phyloP scores from a whole-genome alignment of 2,329 filamentous ascomycete species.

The Exophiala sp. region DNA sequence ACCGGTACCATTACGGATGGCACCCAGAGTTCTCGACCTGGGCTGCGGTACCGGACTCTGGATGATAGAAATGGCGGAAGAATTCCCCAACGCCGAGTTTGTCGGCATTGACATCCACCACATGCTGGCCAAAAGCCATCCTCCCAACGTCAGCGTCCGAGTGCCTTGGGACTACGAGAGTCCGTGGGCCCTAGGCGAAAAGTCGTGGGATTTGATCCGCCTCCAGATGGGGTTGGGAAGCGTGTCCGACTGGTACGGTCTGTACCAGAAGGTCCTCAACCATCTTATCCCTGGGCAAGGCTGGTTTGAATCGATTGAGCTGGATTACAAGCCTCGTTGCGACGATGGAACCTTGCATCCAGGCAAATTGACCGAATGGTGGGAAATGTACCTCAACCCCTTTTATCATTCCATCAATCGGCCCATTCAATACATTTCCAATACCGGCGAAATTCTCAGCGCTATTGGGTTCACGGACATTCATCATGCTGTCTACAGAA shows the following conservation, averaged over 20 bases:
- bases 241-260: conserved; percentile 65
- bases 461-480: conserved; percentile 75
- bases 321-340: conserved; percentile 71
- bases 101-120: conserved; percentile 56
- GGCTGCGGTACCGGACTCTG: conserved; percentile 89
- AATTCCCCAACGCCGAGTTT: conserved; percentile 55
- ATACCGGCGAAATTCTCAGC: conserved; percentile 56
- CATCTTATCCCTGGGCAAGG: conserved; percentile 72
- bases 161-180: conserved; percentile 70
- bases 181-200: conserved; percentile 61
- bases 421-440: conserved; percentile 58
- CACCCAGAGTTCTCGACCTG: conserved; percentile 53
- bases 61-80: conserved; percentile 78
- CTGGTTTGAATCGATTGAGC: conserved; percentile 79
- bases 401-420: conserved; percentile 62
- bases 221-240: conserved; percentile 73
- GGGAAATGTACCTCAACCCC: conserved; percentile 54
- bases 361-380: conserved; percentile 52
- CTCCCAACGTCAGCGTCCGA: conserved; percentile 61
- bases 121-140: conserved; percentile 60
- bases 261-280: conserved; percentile 66
- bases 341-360: conserved; percentile 58
- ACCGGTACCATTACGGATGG: conserved; percentile 7
- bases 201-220: conserved; percentile 77
- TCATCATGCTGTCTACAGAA: conserved; percentile 59